Evolutionary conservation across 495 filamentous ascomycete genomes (phyloP).

Genomic region (Penicillium herquei): DNA sequence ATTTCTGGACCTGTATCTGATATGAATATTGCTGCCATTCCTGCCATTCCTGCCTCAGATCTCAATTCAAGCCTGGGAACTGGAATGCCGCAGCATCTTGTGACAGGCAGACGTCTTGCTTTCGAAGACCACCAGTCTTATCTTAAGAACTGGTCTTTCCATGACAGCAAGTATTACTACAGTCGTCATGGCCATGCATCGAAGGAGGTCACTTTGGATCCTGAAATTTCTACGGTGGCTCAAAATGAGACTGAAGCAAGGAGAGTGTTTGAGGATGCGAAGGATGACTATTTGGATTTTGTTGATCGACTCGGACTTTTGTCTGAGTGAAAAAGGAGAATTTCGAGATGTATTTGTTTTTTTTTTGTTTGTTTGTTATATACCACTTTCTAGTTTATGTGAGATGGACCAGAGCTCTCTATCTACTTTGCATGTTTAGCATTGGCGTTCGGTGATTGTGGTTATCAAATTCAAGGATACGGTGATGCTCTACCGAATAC

Average conservation of each 20-base stretch:
- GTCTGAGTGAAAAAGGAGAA: background rate
- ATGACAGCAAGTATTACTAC: conserved; percentile 42
- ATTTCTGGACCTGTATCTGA: background rate
- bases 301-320: conserved; percentile 24
- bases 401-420: background rate
- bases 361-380: background rate
- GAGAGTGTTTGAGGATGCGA: conserved; percentile 21
- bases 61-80: background rate
- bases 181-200: conserved; percentile 35
- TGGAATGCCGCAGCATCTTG: conserved; percentile 20
- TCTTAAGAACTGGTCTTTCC: conserved; percentile 37
- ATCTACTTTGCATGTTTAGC: conserved; percentile 14
- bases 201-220: conserved; percentile 33
- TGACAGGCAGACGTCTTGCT: conserved; percentile 26
- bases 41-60: background rate
- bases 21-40: background rate
- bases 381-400: no score
- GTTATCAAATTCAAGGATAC: background rate
- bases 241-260: conserved; percentile 18
- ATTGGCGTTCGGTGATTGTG: conserved; percentile 11
- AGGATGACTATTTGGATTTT: conserved; percentile 14
- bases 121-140: conserved; percentile 38
- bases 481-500: background rate
- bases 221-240: conserved; percentile 17
- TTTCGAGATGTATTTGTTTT: no score